These are phyloP conservation scores for Brasenia schreberi DNA, from an alignment of 164 flowering plant species.

Conservation along the genomic window DNA sequence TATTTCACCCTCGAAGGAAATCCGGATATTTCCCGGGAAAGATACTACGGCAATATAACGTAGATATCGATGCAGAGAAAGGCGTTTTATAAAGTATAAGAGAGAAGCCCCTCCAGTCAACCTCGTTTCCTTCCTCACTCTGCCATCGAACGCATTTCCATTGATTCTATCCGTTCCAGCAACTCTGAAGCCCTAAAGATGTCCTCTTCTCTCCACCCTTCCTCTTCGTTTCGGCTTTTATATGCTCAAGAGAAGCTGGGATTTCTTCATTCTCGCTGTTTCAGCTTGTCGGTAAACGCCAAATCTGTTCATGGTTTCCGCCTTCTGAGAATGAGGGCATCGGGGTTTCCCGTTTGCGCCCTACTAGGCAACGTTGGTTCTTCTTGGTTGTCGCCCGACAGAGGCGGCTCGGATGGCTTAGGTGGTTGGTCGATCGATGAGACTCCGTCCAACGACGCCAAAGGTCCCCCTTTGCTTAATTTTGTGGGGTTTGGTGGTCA, in stretches of 20 bases:
- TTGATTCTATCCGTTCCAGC: not conserved
- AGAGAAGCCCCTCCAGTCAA: no score
- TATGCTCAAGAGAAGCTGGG: not conserved
- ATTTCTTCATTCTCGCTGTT: not conserved
- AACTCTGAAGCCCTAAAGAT: conserved; percentile 2
- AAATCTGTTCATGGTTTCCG: not conserved
- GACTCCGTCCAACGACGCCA: conserved; percentile 10
- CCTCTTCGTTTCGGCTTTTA: conserved; percentile 9
- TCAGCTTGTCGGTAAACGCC: not conserved
- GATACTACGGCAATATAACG: no score
- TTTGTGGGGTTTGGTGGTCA: not conserved
- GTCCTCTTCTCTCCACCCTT: conserved; percentile 5
- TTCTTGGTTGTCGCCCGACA: conserved; percentile 27
- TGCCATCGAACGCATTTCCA: not conserved
- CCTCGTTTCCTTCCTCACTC: not conserved
- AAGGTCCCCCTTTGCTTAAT: conserved; percentile 13
- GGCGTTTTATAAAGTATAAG: no score
- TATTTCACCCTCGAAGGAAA: no score
- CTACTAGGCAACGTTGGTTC: conserved; percentile 11
- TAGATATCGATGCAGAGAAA: no score
- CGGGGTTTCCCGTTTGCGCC: conserved; percentile 10
- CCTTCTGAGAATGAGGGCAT: not conserved
- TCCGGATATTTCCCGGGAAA: no score
- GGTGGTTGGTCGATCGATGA: conserved; percentile 51
- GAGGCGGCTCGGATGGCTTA: conserved; percentile 13